These are phyloP conservation scores for Puya raimondii DNA, from an alignment of 176 grass and related monocot genomes.

Conservation along the genomic window DNA sequence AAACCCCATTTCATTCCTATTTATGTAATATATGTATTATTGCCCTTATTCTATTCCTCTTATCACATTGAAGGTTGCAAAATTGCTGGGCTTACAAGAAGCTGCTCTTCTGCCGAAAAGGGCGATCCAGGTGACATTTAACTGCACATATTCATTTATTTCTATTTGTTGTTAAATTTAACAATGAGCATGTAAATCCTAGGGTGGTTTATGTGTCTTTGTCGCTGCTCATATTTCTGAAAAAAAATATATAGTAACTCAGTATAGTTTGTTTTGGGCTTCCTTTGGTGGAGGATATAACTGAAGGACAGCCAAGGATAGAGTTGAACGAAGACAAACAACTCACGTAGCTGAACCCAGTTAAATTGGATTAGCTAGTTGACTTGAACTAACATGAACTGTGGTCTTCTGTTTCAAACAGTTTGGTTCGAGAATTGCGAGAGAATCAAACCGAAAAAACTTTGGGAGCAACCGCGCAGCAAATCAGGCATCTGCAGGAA, in stretches of 20 bases:
- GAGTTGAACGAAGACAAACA: no score
- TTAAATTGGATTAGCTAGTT: neutral
- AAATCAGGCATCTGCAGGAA: conserved; percentile 79
- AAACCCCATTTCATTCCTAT: no score
- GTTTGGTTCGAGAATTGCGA: conserved; percentile 93
- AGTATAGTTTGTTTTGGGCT: no score
- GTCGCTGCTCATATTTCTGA: no score
- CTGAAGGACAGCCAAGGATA: no score
- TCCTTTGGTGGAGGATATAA: no score
- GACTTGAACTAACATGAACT: neutral
- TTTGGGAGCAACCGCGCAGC: conserved; percentile 87
- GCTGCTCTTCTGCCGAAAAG: conserved; percentile 72
- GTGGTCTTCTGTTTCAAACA: conserved; percentile 7
- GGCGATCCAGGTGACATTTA: conserved; percentile 74
- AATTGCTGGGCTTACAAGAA: conserved; percentile 63
- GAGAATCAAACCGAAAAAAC: conserved; percentile 79
- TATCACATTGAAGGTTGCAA: conserved; percentile 49
- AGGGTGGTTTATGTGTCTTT: no score
- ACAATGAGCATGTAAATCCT: no score
- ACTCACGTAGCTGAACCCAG: neutral
- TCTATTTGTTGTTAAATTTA: no score
- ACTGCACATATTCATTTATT: neutral
- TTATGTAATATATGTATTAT: neutral
- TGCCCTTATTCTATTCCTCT: conserved; percentile 16
- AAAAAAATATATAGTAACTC: no score